phyloP scores from a whole-genome alignment of 768 basidiomycete species.

The Naganishia randhawae region DNA sequence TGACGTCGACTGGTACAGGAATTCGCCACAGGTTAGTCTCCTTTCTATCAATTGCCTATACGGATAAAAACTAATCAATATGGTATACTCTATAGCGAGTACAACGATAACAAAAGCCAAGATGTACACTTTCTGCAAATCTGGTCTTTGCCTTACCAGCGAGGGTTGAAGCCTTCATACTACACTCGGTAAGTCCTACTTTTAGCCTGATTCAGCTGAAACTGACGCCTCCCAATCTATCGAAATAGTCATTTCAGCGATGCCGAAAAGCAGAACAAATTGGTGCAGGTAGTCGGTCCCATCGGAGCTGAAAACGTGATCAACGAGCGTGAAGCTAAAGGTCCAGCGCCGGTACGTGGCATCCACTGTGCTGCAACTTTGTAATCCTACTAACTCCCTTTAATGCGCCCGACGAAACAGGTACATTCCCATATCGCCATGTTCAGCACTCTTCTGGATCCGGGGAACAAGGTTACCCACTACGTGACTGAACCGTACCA shows the following conservation, averaged over 20 bases:
- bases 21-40: conserved; percentile 62
- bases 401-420: conserved; percentile 29
- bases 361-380: background rate
- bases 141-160: conserved; percentile 59
- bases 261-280: conserved; percentile 70
- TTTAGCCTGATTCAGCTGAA: background rate
- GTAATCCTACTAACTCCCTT: background rate
- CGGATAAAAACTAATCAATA: conserved; percentile 22
- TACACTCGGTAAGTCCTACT: conserved; percentile 64
- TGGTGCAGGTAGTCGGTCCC: conserved; percentile 74
- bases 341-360: conserved; percentile 67
- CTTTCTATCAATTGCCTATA: background rate
- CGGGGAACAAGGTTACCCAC: conserved; percentile 59
- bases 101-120: conserved; percentile 54
- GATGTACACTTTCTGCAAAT: conserved; percentile 65
- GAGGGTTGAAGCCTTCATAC: conserved; percentile 67
- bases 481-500: conserved; percentile 50
- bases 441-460: conserved; percentile 70
- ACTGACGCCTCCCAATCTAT: conserved; percentile 9
- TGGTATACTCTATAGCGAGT: conserved; percentile 55
- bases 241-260: conserved; percentile 66
- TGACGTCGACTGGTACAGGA: conserved; percentile 87
- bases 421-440: conserved; percentile 52
- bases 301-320: conserved; percentile 60
- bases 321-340: conserved; percentile 62